These are phyloP conservation scores for Cystofilobasidium bisporidii DNA, from an alignment of 768 basidiomycete species.

Conservation along the genomic window DNA sequence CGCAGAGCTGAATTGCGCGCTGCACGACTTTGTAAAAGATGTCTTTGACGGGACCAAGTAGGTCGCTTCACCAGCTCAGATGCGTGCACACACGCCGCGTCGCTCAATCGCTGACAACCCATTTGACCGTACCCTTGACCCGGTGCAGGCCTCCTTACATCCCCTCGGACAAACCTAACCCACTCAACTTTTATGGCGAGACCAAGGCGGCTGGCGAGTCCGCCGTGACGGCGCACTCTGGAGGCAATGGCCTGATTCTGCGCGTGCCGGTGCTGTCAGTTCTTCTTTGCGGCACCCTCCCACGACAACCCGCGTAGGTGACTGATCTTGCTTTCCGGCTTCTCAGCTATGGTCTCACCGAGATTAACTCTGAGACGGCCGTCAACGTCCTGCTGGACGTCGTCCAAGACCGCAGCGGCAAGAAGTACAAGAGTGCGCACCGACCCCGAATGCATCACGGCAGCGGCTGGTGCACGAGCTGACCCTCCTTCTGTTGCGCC, in stretches of 20 bases:
- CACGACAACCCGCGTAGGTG: too few relatives aligned
- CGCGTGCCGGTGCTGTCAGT: constrained; percentile 80
- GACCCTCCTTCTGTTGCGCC: not conserved
- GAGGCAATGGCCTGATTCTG: constrained; percentile 55
- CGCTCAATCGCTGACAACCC: not conserved
- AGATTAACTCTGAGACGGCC: constrained; percentile 75
- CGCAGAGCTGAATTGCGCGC: constrained; percentile 5
- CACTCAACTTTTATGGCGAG: constrained; percentile 76
- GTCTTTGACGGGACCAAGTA: constrained; percentile 80
- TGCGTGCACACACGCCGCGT: not conserved
- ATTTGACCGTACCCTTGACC: not conserved
- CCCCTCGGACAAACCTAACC: constrained; percentile 62
- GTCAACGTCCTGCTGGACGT: constrained; percentile 81
- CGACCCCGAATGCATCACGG: not conserved
- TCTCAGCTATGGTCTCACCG: constrained; percentile 71
- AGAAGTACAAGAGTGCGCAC: constrained; percentile 58
- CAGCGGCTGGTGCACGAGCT: not conserved
- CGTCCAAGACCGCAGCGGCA: constrained; percentile 75
- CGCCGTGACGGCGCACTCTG: constrained; percentile 54
- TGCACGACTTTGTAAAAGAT: constrained; percentile 46
- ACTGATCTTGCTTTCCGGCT: not conserved
- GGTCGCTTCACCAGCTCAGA: constrained; percentile 16
- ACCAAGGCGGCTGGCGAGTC: constrained; percentile 82
- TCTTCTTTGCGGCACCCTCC: not conserved
- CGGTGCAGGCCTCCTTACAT: constrained; percentile 63